Evolutionary conservation across 139 green algal species (phyloP).

Genomic region (Ettlia oleoabundans): DNA sequence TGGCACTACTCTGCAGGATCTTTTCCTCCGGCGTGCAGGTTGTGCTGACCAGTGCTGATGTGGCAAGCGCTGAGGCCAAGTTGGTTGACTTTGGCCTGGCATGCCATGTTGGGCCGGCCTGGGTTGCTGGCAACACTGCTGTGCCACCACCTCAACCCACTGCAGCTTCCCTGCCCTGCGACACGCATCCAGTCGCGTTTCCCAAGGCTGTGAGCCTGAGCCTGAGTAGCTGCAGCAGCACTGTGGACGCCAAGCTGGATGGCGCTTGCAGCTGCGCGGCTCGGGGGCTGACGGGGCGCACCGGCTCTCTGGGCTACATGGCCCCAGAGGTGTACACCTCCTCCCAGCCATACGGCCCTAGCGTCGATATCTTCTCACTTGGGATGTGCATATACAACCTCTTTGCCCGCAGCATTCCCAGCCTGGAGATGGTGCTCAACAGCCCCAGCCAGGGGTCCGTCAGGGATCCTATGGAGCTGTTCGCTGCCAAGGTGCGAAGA

Average conservation of each 20-base stretch:
- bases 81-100: conserved; percentile 58
- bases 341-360: conserved; percentile 72
- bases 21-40: too few species aligned
- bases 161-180: not conserved
- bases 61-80: conserved; percentile 41
- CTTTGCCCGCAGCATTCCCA: conserved; percentile 65
- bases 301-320: conserved; percentile 53
- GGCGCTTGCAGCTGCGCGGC: not conserved
- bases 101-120: too few species aligned
- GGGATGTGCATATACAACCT: conserved; percentile 66
- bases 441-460: conserved; percentile 28
- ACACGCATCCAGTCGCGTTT: too few species aligned
- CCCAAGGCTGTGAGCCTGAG: too few species aligned
- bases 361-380: conserved; percentile 81
- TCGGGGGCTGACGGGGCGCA: conserved; percentile 42
- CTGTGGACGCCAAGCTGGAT: not conserved
- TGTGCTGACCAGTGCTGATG: conserved; percentile 26
- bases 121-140: too few species aligned
- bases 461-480: conserved; percentile 20
- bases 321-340: not conserved
- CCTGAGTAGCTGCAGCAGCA: not conserved
- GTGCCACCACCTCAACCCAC: too few species aligned
- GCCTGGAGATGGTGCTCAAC: conserved; percentile 64
- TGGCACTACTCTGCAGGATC: too few species aligned
- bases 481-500: conserved; percentile 32